Evolutionary conservation across 106 monocot species (phyloP).

Genomic region (Phalaenopsis aphrodite): DNA sequence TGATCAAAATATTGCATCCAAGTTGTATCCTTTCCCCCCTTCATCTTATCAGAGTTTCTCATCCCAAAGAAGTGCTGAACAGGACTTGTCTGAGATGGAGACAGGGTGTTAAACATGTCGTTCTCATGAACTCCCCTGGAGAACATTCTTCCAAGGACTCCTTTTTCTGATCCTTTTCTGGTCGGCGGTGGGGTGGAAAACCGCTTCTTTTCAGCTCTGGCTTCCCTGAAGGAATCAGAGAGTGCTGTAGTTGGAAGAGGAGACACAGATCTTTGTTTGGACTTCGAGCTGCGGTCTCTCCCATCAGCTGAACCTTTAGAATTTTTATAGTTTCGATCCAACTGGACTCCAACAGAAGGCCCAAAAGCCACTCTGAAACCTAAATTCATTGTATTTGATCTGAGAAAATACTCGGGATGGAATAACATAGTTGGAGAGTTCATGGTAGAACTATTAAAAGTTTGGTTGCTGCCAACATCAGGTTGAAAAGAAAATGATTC

Average conservation of each 20-base stretch:
- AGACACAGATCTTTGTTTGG: conserved; percentile 38
- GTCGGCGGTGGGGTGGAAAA: conserved; percentile 54
- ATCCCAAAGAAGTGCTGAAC: conserved; percentile 14
- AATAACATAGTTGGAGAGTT: neutral
- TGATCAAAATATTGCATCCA: conserved; percentile 61
- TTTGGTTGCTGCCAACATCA: neutral
- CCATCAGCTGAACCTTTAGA: conserved; percentile 5
- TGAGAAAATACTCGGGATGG: neutral
- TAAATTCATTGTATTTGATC: conserved; percentile 3
- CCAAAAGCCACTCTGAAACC: neutral
- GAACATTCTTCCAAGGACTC: conserved; percentile 25
- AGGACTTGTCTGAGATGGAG: conserved; percentile 19
- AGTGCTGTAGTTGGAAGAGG: conserved; percentile 30
- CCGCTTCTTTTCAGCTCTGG: conserved; percentile 26
- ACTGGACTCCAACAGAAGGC: conserved; percentile 1
- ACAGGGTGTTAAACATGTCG: neutral
- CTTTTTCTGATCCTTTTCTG: conserved; percentile 25
- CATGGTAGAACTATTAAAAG: neutral
- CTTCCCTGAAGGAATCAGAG: conserved; percentile 55
- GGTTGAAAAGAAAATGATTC: neutral
- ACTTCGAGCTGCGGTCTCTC: conserved; percentile 4
- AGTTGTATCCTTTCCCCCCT: conserved; percentile 29
- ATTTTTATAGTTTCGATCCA: conserved; percentile 5
- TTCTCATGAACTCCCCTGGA: conserved; percentile 18
- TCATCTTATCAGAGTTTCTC: conserved; percentile 27